phyloP scores from a whole-genome alignment of 2,329 filamentous ascomycete genomes.

The Albophoma yamanashiensis region DNA sequence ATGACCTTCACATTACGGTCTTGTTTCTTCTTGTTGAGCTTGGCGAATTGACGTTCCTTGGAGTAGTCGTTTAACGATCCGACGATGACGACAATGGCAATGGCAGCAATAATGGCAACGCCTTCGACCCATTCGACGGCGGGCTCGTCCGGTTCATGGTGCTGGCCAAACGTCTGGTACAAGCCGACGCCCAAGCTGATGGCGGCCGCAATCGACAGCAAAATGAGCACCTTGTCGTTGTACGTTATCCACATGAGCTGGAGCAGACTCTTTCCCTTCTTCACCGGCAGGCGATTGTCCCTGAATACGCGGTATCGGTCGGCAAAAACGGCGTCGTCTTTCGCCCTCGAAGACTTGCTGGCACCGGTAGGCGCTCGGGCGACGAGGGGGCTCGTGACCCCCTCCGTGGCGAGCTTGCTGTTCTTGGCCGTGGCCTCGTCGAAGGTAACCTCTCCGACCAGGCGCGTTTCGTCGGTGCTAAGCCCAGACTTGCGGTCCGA shows the following conservation, averaged over 20 bases:
- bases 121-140: slow-evolving; percentile 72
- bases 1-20: slow-evolving; percentile 63
- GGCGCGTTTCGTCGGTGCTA: slow-evolving; percentile 59
- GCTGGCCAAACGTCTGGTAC: slow-evolving; percentile 59
- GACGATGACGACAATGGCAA: slow-evolving; percentile 65
- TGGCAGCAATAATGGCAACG: slow-evolving; percentile 72
- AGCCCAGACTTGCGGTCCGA: slow-evolving; percentile 63
- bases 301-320: slow-evolving; percentile 62
- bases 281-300: slow-evolving; percentile 63
- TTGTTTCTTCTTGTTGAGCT: slow-evolving; percentile 69
- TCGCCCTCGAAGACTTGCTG: slow-evolving; percentile 2
- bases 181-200: slow-evolving; percentile 66
- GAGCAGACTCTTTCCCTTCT: slow-evolving; percentile 63
- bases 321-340: slow-evolving; percentile 31
- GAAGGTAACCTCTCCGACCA: slow-evolving; percentile 60
- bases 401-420: slow-evolving; percentile 23
- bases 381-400: slow-evolving; percentile 4
- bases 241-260: slow-evolving; percentile 74
- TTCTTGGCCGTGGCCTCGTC: slow-evolving; percentile 48
- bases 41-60: slow-evolving; percentile 71
- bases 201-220: slow-evolving; percentile 58
- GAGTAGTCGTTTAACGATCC: slow-evolving; percentile 72
- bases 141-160: slow-evolving; percentile 39
- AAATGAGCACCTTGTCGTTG: slow-evolving; percentile 71
- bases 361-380: background rate